Evolutionary conservation across 2,329 filamentous ascomycete genomes (phyloP).

Genomic region (Penicillium polonicum): DNA sequence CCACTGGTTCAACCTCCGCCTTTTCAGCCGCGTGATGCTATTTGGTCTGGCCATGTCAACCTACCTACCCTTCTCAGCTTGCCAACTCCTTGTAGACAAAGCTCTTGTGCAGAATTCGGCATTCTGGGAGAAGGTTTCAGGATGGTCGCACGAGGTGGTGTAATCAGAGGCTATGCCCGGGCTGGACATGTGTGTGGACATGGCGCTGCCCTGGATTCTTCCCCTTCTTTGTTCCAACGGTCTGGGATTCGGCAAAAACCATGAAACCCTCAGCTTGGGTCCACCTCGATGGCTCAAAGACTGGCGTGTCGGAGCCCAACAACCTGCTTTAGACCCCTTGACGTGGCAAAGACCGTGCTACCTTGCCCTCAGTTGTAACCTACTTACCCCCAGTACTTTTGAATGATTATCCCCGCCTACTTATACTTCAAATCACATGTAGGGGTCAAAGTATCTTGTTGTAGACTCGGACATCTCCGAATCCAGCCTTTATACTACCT

Average conservation of each 20-base stretch:
- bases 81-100: background rate
- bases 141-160: slow-evolving; percentile 10
- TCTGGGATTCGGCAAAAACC: background rate
- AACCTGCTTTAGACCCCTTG: background rate
- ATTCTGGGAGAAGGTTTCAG: slow-evolving; percentile 2
- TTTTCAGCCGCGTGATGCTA: slow-evolving; percentile 15
- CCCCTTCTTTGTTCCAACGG: background rate
- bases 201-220: background rate
- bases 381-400: slow-evolving; percentile 4
- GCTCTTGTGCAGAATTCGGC: background rate
- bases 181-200: background rate
- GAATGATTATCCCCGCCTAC: background rate
- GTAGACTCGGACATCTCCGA: background rate
- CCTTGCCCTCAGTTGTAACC: background rate
- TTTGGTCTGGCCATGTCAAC: background rate
- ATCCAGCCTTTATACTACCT: background rate
- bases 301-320: background rate
- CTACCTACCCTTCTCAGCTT: slow-evolving; percentile 8
- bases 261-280: background rate
- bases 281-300: background rate
- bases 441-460: background rate
- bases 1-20: slow-evolving; percentile 2
- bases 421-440: slow-evolving; percentile 7
- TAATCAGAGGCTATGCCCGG: slow-evolving; percentile 6
- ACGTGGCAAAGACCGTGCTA: background rate